These are phyloP conservation scores for Gnaphalium uliginosum DNA, from an alignment of 129 eudicot species.

Conservation along the genomic window DNA sequence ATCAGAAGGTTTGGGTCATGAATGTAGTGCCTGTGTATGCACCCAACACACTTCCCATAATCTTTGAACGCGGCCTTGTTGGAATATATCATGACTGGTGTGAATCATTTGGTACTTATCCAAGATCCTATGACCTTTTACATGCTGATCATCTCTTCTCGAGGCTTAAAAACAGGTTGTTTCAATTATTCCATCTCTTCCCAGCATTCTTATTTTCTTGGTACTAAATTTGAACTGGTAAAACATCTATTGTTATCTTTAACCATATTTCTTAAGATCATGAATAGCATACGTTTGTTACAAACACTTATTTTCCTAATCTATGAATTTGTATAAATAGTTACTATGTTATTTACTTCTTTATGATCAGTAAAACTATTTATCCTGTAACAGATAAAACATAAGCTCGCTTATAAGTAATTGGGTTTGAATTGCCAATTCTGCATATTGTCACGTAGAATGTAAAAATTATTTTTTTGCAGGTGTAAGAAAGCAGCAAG, in stretches of 20 bases:
- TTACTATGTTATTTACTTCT: no score
- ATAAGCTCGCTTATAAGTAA: not conserved
- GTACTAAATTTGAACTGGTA: not conserved
- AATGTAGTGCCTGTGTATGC: slow-evolving; percentile 92
- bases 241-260: not conserved
- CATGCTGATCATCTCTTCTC: slow-evolving; percentile 99
- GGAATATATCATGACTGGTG: slow-evolving; percentile 98
- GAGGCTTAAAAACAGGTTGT: slow-evolving; percentile 81
- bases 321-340: no score
- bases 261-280: not conserved
- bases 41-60: slow-evolving; percentile 83
- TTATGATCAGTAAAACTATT: not conserved
- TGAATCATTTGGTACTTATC: slow-evolving; percentile 89
- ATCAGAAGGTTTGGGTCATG: slow-evolving; percentile 92
- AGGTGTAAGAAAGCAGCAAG: slow-evolving; percentile 79
- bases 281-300: not conserved
- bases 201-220: not conserved
- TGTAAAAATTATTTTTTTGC: slow-evolving; percentile 21
- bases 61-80: slow-evolving; percentile 87
- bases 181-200: slow-evolving; percentile 7
- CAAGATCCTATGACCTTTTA: slow-evolving; percentile 89
- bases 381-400: not conserved
- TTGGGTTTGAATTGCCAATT: not conserved
- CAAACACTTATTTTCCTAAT: no score
- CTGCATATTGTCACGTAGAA: not conserved